Evolutionary conservation across 371 early-diverging fungal genomes (phyloP).

Genomic region (Circinella umbellata): DNA sequence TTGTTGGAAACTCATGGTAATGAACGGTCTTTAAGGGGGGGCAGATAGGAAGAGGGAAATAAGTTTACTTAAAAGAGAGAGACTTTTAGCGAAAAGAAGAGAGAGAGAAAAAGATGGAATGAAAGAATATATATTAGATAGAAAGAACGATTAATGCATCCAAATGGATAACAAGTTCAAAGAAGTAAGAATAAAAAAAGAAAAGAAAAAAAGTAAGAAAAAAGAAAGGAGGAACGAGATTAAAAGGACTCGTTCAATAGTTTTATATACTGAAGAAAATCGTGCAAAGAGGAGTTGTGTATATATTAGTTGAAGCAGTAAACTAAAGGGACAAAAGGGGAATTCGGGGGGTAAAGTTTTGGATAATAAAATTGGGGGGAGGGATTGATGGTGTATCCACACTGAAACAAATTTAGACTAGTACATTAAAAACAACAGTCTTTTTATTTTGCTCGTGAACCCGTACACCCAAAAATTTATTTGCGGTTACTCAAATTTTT

Average conservation of each 20-base stretch:
- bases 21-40: not conserved
- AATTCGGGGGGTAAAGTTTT: not conserved
- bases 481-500: constrained; percentile 9
- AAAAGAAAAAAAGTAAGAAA: not conserved
- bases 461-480: not conserved
- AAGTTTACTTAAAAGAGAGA: too few relatives aligned
- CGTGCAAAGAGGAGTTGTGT: not conserved
- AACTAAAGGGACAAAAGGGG: constrained; percentile 18
- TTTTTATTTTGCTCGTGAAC: not conserved
- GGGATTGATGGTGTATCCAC: not conserved
- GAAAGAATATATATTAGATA: not conserved
- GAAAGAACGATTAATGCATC: constrained; percentile 7
- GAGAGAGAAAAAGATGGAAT: not conserved
- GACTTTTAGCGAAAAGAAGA: not conserved
- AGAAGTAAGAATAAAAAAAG: not conserved
- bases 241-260: not conserved
- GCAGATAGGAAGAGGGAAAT: not conserved
- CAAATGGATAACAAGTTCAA: not conserved
- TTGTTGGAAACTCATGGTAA: constrained; percentile 1
- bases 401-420: not conserved
- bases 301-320: not conserved
- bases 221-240: not conserved
- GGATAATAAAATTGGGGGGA: too few relatives aligned
- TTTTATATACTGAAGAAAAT: not conserved
- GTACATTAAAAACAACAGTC: not conserved